Evolutionary conservation across 1,139 yeast species (phyloP), one percentile per base, ranked within the genome.

Genomic region (Yamadazyma dushanensis): DNA sequence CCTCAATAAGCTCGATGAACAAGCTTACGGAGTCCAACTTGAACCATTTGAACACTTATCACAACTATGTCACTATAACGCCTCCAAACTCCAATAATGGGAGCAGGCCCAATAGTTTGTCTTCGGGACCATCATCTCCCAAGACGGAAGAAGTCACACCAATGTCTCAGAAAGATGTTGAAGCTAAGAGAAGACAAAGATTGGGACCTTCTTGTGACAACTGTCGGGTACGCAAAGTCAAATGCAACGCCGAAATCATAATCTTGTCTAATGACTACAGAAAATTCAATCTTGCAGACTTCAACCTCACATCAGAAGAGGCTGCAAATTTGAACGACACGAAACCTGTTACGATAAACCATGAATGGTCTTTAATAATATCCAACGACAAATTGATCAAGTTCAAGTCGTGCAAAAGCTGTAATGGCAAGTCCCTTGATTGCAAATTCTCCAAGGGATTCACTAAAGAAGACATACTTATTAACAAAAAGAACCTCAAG

Each of bases 131-230:
- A 5, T 16, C 20, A 17, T 32, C 35, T 17, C 30, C 29, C 11
- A 32, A 26, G 16, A 21, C 16, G 9, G 22, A 19, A 9, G 18
- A 29, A 29, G 13, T 6, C 8, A 70, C 61, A 44, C 70, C 18
- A 20, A 11, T 18, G n/a, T 29, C 31, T 19, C 24, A 18, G 11
- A 32, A 26, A 25, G 22, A 32, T 19, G 16, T 6, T 17, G 25
- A 29, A 29, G 23, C 24, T 8, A 70, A 62, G 43, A 70, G 72
- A 57, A 58, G 84, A 46, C 90, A 83, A 57, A 63, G 92, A 42
- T 66, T 77, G 16, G 90, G 92, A 0, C 90, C 90, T 8, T 78
- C 85, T 32, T 83, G 92, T 58, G 90, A 83, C 54, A 64, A 76
- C 29, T 83, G 92, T 55, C 66, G 89, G 35, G 55, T 74, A n/a